Evolutionary conservation across 441 rosid species (phyloP), one percentile per base, ranked within the genome.

Genomic region (Pelargonium citronellum): DNA sequence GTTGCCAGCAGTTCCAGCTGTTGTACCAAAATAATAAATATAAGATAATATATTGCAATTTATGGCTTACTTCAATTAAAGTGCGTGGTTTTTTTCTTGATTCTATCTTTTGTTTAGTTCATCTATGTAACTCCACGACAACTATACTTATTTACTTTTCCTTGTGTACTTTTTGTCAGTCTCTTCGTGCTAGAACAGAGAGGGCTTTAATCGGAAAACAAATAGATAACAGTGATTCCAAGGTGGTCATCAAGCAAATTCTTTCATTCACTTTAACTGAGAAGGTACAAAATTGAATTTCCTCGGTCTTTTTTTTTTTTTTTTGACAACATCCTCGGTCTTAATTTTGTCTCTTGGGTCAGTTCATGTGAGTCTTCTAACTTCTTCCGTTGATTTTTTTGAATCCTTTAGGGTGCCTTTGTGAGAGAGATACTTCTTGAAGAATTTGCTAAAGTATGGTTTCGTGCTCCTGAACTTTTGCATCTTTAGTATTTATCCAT

Each of bases 391-490:
- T 51, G 16, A 22, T 63, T 43, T 51, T 67, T 75, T 49, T 46
- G 68, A 57, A 70, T 64, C 13, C 78, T 83, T 72, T 85, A 94
- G 98, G 98, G 97, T 69, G 76, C 89, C 46, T 88, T 89, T 76
- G 88, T 91, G 74, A 89, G 96, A 85, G 97, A 94, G 77, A 87
- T 94, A 74, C 82, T 94, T 75, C 84, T 94, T 83, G 85, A 79
- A 78, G 98, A 94, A 80, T 79, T 91, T 57, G 88, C 96, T 9
- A 94, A 94, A 96, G 98, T 91, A 75, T 64, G 78, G 3, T 66
- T 75, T 81, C 55, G 49, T n/a, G 44, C 62, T 20, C 70, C 9
- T 39, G n/a, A 57, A 41, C 37, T 24, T 67, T 30, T 74, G 57
- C 65, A 24, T 67, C 16, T 44, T 68, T 64, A 64, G 55, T 57